A percentile compares a stretch with the other conserved stretches of the same genome.
phyloP scores from a whole-genome alignment of 2,329 filamentous ascomycete genomes.

The Septoria linicola region DNA sequence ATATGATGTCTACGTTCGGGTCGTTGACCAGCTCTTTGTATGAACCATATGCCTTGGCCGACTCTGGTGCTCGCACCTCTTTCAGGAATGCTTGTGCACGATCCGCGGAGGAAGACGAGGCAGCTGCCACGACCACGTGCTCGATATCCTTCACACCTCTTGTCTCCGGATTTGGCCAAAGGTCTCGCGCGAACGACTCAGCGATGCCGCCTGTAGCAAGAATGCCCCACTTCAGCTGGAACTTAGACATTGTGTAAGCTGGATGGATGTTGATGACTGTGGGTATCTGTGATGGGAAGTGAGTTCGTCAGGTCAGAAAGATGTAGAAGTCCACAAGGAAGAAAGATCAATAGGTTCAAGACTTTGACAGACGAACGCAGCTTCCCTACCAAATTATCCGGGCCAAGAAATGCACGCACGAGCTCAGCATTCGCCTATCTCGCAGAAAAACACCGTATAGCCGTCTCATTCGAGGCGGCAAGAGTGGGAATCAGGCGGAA shows the following conservation, averaged over 20 bases:
- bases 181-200: constrained; percentile 66
- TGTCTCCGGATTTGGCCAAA: constrained; percentile 69
- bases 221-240: constrained; percentile 44
- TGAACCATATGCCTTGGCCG: constrained; percentile 72
- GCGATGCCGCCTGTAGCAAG: constrained; percentile 52
- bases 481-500: not conserved
- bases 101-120: constrained; percentile 70
- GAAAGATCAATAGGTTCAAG: too few relatives aligned
- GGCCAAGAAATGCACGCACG: too few relatives aligned
- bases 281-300: not conserved
- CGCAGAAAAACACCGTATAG: not conserved
- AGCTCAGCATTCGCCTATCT: not conserved
- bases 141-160: constrained; percentile 70
- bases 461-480: not conserved
- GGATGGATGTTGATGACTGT: not conserved
- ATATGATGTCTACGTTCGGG: constrained; percentile 77
- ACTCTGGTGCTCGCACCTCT: constrained; percentile 65
- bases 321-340: too few relatives aligned
- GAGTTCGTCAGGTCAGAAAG: not conserved
- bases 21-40: constrained; percentile 81
- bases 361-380: too few relatives aligned
- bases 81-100: constrained; percentile 72
- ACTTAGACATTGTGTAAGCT: constrained; percentile 34
- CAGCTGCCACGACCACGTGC: constrained; percentile 75
- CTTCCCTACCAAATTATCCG: too few relatives aligned